These are phyloP conservation scores for Moesziomyces parantarcticus DNA, from an alignment of 1,284 basidiomycete genomes.

Conservation along the genomic window DNA sequence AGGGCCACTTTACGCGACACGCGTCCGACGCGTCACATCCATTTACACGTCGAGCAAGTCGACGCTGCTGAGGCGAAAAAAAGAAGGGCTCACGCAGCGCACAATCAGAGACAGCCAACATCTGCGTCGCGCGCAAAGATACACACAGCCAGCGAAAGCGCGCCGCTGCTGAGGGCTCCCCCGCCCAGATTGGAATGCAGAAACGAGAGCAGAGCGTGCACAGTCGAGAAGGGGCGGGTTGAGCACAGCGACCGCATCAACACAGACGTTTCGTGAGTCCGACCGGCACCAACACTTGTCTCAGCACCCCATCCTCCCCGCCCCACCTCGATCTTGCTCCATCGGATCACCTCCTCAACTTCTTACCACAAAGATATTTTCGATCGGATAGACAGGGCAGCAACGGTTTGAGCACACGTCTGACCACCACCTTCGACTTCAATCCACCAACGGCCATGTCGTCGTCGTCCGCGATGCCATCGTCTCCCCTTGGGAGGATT, in stretches of 20 bases:
- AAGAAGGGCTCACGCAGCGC: too few species aligned
- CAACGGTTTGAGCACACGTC: not conserved
- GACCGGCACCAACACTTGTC: too few species aligned
- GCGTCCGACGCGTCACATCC: slow-evolving; percentile 30
- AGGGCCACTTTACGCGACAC: slow-evolving; percentile 39
- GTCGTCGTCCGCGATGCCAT: slow-evolving; percentile 52
- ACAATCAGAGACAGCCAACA: too few species aligned
- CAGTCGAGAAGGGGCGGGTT: too few species aligned
- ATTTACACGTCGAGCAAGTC: slow-evolving; percentile 37
- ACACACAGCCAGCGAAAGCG: not conserved
- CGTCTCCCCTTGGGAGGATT: slow-evolving; percentile 47
- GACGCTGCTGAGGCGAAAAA: not conserved
- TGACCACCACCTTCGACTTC: not conserved
- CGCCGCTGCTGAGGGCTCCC: too few species aligned
- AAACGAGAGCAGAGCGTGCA: too few species aligned
- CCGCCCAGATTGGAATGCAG: not conserved
- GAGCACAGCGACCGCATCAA: too few species aligned
- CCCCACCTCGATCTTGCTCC: not conserved
- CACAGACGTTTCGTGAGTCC: too few species aligned
- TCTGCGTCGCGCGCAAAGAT: not conserved
- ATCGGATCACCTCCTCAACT: slow-evolving; percentile 26
- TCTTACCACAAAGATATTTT: not conserved
- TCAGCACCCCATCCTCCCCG: too few species aligned
- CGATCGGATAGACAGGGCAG: not conserved
- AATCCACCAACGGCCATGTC: slow-evolving; percentile 25